Evolutionary conservation across 208 protist genomes (phyloP), one percentile per base, ranked within the genome.

Genomic region (Acanthamoeba royreba): DNA sequence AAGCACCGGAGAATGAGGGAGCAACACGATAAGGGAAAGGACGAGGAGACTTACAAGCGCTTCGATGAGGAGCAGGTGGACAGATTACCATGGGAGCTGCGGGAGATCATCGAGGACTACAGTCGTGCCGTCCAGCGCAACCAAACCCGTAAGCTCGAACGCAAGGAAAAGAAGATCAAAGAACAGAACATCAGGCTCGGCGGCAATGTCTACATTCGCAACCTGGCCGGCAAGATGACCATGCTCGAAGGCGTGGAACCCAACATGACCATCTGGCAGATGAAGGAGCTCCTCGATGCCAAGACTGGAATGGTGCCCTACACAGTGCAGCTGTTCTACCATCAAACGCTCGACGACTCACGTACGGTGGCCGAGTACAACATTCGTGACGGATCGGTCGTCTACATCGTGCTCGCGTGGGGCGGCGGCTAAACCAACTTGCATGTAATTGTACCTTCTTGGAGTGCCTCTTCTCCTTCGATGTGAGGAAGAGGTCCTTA

Each of bases 321-420:
- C 45, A 66, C 81, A n/a, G 81, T 88, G 45, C 81, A 88, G 81
- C 81, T 88, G 11, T 88, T 88, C 81, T 88, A 88, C 81, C 81
- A 88, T 28, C 81, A 88, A 47, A 47, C 45, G 45, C 81, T 88
- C 1, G 81, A 88, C 52, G 81, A 88, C 46, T 13, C 35, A 4
- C 1, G 22, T 1, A 88, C 81, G 7, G 52, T 88, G 31, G 45
- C 81, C 49, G 49, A 88, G n/a, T 88, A 88, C 81, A 88, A 88
- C 81, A 88, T 88, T 4, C 45, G 81, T 17, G 81, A 88, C 4
- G 81, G 81, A 9, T 88, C 81, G 8, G 81, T 88, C 33, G 49
- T 88, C 13, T 88, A 88, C 81, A 88, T 88, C 81, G 81, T 88
- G 5, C 42, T 88, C 2, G 81, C 81, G 31, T 88, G 81, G 81